Conservation (phyloP, 2,329 filamentous ascomycete species). For the Septoria linicola region DNA sequence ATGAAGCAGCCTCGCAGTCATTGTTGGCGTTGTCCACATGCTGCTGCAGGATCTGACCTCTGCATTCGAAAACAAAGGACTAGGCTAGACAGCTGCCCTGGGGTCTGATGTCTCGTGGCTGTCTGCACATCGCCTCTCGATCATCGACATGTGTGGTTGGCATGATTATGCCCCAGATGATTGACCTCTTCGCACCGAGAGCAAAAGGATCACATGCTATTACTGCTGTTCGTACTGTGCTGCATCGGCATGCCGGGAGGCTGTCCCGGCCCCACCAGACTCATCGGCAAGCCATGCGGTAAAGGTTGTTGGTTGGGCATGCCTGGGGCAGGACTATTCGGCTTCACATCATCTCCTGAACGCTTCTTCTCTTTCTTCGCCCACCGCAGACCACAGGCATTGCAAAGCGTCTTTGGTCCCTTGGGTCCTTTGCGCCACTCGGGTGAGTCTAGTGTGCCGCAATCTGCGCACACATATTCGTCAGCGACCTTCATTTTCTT, state of each 20-base stretch:
- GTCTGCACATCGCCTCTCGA: too few species aligned
- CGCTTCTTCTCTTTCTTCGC: constrained; percentile 44
- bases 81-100: too few species aligned
- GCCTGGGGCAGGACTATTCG: constrained; percentile 22
- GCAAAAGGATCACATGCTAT: constrained; percentile 21
- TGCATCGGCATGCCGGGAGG: constrained; percentile 29
- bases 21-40: too few species aligned
- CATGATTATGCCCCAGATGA: background rate
- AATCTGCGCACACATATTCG: constrained; percentile 95
- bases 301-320: constrained; percentile 20
- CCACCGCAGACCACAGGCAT: constrained; percentile 70
- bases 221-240: constrained; percentile 25
- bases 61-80: too few species aligned
- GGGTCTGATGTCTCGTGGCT: too few species aligned
- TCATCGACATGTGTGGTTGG: too few species aligned
- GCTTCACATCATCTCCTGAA: constrained; percentile 30
- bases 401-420: constrained; percentile 92
- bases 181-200: too few species aligned
- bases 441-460: constrained; percentile 88
- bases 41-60: too few species aligned
- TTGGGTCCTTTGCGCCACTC: constrained; percentile 95
- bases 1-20: too few species aligned
- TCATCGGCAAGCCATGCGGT: constrained; percentile 17
- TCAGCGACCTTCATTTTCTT: constrained; percentile 78
- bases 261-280: constrained; percentile 21